Percentiles rank a stretch among this genome's conserved stretches.
phyloP scores from a whole-genome alignment of 148 eudicot species.

The Cornus florida region DNA sequence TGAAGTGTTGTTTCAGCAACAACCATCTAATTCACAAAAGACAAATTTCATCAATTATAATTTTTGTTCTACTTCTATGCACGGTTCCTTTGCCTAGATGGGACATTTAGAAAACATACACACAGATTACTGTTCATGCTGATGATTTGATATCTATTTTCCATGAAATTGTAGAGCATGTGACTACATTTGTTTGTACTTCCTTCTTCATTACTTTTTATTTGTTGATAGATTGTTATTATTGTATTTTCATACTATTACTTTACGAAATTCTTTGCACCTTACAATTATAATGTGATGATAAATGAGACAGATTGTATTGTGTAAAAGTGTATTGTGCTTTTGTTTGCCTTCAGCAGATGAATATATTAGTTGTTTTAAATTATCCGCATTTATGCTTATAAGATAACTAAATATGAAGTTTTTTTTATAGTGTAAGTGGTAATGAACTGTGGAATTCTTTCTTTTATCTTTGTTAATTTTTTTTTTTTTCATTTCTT shows the following conservation, averaged over 20 bases:
- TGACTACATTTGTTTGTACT: too few species aligned
- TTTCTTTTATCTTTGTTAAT: background rate
- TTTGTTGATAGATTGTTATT: background rate
- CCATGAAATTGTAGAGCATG: too few species aligned
- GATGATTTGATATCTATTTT: background rate
- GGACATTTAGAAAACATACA: background rate
- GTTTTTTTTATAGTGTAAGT: conserved; percentile 6
- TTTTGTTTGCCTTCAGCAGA: background rate
- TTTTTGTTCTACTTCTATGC: background rate
- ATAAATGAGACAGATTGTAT: background rate
- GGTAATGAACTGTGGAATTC: background rate
- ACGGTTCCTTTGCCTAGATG: background rate
- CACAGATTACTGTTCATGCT: too few species aligned
- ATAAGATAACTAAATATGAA: background rate
- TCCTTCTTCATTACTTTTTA: background rate
- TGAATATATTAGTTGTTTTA: background rate
- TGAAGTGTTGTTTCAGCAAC: background rate
- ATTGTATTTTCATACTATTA: background rate
- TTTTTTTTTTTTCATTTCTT: background rate
- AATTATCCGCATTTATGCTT: background rate
- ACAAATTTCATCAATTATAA: background rate
- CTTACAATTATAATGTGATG: background rate
- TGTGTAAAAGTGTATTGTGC: background rate
- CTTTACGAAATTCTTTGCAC: background rate
- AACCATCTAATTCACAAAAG: background rate